phyloP scores from a whole-genome alignment of 805 yeast genomes.

The Yamadazyma sp. region DNA sequence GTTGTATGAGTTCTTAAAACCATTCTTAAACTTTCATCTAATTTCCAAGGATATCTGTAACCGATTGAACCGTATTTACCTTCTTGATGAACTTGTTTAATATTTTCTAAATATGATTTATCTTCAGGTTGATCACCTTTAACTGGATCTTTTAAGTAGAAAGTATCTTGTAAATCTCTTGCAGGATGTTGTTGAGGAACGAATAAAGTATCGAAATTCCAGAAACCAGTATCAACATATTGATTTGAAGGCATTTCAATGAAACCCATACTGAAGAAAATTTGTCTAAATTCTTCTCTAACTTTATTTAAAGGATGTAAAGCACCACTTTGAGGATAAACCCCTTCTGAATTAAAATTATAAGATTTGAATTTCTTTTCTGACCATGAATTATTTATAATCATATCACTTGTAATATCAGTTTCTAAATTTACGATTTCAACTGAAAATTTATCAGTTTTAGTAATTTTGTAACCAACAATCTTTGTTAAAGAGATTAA shows the following conservation, averaged over 20 bases:
- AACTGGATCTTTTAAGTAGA: slow-evolving; percentile 91
- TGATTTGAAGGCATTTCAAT: slow-evolving; percentile 99
- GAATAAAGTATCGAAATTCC: slow-evolving; percentile 95
- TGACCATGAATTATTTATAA: slow-evolving; percentile 78
- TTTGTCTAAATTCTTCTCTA: slow-evolving; percentile 95
- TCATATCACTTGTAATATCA: slow-evolving; percentile 93
- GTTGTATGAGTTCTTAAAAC: slow-evolving; percentile 98
- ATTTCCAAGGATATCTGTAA: slow-evolving; percentile 97
- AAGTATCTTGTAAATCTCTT: slow-evolving; percentile 97
- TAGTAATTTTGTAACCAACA: slow-evolving; percentile 69
- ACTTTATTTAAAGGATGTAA: slow-evolving; percentile 96
- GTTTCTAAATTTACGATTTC: slow-evolving; percentile 83
- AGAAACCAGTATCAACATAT: slow-evolving; percentile 96
- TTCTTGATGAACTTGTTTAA: slow-evolving; percentile 79
- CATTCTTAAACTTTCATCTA: slow-evolving; percentile 82
- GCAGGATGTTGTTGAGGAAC: slow-evolving; percentile 99
- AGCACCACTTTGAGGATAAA: slow-evolving; percentile 83
- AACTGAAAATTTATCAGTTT: slow-evolving; percentile 82
- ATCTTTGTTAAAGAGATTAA: slow-evolving; percentile 67
- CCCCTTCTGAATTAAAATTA: slow-evolving; percentile 94
- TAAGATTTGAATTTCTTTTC: slow-evolving; percentile 85
- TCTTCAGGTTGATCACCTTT: slow-evolving; percentile 82
- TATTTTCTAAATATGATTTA: slow-evolving; percentile 69
- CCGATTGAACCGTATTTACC: slow-evolving; percentile 96
- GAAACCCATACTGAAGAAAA: slow-evolving; percentile 97